Conservation (phyloP, 345 rosid species). For the Ailanthus altissimus region DNA sequence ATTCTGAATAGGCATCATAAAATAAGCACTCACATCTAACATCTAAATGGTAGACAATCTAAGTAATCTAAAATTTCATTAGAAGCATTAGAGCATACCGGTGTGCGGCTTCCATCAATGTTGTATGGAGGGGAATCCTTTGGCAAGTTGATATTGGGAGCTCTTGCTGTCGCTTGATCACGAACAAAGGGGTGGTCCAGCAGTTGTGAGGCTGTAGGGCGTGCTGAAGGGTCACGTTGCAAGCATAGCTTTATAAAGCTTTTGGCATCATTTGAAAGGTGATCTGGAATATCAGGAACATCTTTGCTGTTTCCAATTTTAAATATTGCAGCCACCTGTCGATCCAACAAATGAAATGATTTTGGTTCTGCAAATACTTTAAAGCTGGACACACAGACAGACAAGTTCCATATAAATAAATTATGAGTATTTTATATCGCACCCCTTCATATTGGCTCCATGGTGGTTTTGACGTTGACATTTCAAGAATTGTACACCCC, state of each 20-base stretch:
- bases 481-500: conserved; percentile 97
- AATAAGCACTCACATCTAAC: background rate
- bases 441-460: conserved; percentile 99
- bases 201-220: conserved; percentile 79
- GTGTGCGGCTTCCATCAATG: conserved; percentile 71
- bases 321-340: conserved; percentile 96
- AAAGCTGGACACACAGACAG: conserved; percentile 18
- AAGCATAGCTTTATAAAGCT: conserved; percentile 73
- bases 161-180: conserved; percentile 56
- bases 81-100: conserved; percentile 43
- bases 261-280: conserved; percentile 86
- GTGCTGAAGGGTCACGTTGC: conserved; percentile 81
- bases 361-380: background rate
- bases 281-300: conserved; percentile 85
- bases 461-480: conserved; percentile 95
- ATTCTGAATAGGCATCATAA: background rate
- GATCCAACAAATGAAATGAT: conserved; percentile 29
- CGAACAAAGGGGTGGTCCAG: conserved; percentile 79
- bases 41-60: background rate
- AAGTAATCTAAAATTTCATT: background rate
- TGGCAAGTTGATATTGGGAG: conserved; percentile 45
- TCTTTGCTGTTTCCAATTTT: conserved; percentile 98
- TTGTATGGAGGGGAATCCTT: conserved; percentile 56
- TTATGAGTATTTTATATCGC: conserved; percentile 23
- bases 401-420: conserved; percentile 8